Base-by-base conservation (phyloP, 352 stramenopile species). In the Globisporangium rhizosaccharum region DNA sequence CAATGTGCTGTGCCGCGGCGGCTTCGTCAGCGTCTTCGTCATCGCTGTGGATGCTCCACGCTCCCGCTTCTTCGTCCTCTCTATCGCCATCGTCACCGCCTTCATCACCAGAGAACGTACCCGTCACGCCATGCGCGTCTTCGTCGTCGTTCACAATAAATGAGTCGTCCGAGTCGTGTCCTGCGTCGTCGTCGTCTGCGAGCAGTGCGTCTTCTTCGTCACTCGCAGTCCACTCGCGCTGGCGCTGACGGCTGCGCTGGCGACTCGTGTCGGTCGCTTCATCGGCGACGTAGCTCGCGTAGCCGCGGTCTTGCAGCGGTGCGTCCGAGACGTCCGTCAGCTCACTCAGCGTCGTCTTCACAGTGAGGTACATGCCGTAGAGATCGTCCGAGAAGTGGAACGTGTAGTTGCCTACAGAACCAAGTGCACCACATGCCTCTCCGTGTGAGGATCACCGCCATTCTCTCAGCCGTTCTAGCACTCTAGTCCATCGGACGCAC, bases 371-470 rank as follows among this genome's bases (percentile, higher is more conserved):
- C 12, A 85, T 23, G 0, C 78, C 80, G 42, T 83, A 89, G 3
- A 85, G 53, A 53, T 88, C 63, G 51, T 90, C 80, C 2, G 62
- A 68, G 58, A 92, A 89, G 18, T 70, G 67, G 52, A 92, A 92
- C 11, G 71, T 82, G 51, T 92, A 92, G 47, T 68, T 42, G n/a
- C 82, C 82, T 92, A 37, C n/a, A 51, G 37, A 36, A 11, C 11
- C 36, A 65, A 51, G 51, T n/a, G 30, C 57, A 53, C 8, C 18
- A 45, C 45, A 25, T 45, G 12, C n/a, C n/a, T n/a, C n/a, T n/a
- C n/a, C n/a, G n/a, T n/a, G n/a, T n/a, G n/a, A n/a, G n/a, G n/a
- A n/a, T n/a, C n/a, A n/a, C n/a, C n/a, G n/a, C n/a, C n/a, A 30
- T 30, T 30, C 28, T 5, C 28, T 30, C 28, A 2, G 28, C 28